Conservation (phyloP, 2,329 filamentous ascomycete species). For the Talaromyces sp. region DNA sequence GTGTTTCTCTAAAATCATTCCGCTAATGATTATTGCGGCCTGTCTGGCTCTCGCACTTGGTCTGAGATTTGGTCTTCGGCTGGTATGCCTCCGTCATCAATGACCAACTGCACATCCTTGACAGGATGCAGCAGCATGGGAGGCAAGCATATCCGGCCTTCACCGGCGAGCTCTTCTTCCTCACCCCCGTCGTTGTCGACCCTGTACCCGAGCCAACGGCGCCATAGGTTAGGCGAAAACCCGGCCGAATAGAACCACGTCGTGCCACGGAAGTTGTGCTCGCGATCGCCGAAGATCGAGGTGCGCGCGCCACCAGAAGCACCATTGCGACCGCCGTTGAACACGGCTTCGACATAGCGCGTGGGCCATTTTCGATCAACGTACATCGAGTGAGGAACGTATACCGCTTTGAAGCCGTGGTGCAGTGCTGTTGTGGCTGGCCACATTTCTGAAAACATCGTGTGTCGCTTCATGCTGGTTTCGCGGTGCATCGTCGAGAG, state of each 20-base stretch:
- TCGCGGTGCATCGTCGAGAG: constrained; percentile 86
- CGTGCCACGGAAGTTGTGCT: constrained; percentile 82
- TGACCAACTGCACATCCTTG: constrained; percentile 64
- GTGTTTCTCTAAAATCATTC: background rate
- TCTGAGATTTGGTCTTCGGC: background rate
- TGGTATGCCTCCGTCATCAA: constrained; percentile 28
- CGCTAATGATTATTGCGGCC: background rate
- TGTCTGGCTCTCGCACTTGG: background rate
- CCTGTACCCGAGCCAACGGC: constrained; percentile 77
- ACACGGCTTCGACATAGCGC: constrained; percentile 69
- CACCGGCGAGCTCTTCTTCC: constrained; percentile 66
- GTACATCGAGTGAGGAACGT: constrained; percentile 82
- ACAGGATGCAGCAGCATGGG: constrained; percentile 87
- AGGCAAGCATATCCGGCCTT: constrained; percentile 85
- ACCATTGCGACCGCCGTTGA: constrained; percentile 75
- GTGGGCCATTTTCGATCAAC: constrained; percentile 83
- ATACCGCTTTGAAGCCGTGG: constrained; percentile 89
- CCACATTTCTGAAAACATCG: constrained; percentile 97
- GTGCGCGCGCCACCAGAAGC: constrained; percentile 68
- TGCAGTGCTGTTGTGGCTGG: constrained; percentile 81
- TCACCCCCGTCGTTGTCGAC: constrained; percentile 77
- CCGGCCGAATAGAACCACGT: constrained; percentile 90
- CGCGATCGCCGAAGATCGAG: constrained; percentile 73
- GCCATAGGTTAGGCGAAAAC: constrained; percentile 77
- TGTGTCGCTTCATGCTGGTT: constrained; percentile 77